phyloP scores from a whole-genome alignment of 2,329 filamentous ascomycete species.

The Fusarium piperis region DNA sequence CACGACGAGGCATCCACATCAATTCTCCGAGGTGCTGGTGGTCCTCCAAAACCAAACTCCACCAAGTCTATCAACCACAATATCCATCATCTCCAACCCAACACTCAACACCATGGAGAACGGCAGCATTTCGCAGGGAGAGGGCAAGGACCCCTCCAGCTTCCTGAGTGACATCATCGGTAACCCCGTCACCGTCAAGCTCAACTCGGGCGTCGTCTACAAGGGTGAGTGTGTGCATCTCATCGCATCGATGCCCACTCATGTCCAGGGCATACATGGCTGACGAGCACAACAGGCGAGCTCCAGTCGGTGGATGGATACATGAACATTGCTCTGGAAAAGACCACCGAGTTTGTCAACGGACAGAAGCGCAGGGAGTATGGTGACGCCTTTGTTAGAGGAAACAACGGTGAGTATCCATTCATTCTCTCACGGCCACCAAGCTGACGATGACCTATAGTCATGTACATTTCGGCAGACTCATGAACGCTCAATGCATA shows the following conservation, averaged over 20 bases:
- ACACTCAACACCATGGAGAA: constrained; percentile 73
- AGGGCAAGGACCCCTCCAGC: constrained; percentile 90
- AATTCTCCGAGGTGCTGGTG: constrained; percentile 10
- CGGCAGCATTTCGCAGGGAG: constrained; percentile 67
- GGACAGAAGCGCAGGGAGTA: constrained; percentile 84
- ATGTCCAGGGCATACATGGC: not conserved
- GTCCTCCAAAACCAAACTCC: not conserved
- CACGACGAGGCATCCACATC: constrained; percentile 27
- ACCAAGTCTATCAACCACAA: constrained; percentile 10
- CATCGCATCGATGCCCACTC: not conserved
- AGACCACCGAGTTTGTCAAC: constrained; percentile 91
- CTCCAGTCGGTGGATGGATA: constrained; percentile 98
- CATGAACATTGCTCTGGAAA: constrained; percentile 99
- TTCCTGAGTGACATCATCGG: constrained; percentile 96
- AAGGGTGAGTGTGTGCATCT: constrained; percentile 71
- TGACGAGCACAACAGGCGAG: constrained; percentile 69
- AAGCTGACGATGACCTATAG: constrained; percentile 49
- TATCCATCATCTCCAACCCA: not conserved
- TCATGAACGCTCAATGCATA: constrained; percentile 48
- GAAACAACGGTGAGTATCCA: constrained; percentile 83
- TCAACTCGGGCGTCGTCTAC: constrained; percentile 98
- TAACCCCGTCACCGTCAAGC: constrained; percentile 91
- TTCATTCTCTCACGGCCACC: not conserved
- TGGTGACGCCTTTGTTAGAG: constrained; percentile 93
- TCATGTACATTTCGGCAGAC: constrained; percentile 77